A percentile compares a stretch with the other conserved stretches of the same genome.
phyloP scores from a whole-genome alignment of 2,329 filamentous ascomycete species.

The Trichoderma pleuroti region DNA sequence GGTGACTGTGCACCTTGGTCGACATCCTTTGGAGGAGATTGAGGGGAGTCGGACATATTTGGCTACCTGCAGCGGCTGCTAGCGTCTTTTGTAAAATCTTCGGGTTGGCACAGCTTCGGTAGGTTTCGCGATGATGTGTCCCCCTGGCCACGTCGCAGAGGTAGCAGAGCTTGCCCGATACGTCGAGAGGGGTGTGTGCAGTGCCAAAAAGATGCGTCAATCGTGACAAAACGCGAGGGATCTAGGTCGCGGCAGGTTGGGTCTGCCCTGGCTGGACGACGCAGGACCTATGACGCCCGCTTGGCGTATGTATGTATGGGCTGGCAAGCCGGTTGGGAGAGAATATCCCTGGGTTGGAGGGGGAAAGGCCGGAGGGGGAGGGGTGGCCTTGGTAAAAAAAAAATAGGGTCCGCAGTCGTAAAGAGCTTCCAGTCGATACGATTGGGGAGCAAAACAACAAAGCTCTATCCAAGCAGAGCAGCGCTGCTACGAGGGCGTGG shows the following conservation, averaged over 20 bases:
- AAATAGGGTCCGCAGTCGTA: neutral
- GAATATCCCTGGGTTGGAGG: constrained; percentile 16
- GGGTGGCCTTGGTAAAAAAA: constrained; percentile 8
- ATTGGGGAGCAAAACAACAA: constrained; percentile 10
- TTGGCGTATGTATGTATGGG: constrained; percentile 19
- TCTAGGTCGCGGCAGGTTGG: constrained; percentile 20
- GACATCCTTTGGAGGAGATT: constrained; percentile 92
- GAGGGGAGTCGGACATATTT: constrained; percentile 86
- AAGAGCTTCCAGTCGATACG: constrained; percentile 11
- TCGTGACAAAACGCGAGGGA: constrained; percentile 36
- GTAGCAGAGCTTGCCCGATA: constrained; percentile 50
- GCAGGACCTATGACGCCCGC: constrained; percentile 20
- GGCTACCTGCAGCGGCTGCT: constrained; percentile 65
- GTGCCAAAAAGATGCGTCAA: constrained; percentile 54
- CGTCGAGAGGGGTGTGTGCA: constrained; percentile 35
- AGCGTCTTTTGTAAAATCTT: constrained; percentile 56
- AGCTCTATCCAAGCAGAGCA: neutral
- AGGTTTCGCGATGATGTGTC: constrained; percentile 56
- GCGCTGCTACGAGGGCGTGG: constrained; percentile 4
- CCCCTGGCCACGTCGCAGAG: constrained; percentile 58
- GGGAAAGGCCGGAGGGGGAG: constrained; percentile 3
- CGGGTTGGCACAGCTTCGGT: constrained; percentile 51
- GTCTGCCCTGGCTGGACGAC: constrained; percentile 16
- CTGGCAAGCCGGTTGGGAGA: constrained; percentile 20
- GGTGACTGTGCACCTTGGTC: constrained; percentile 89